Percentiles rank a stretch among this genome's conserved stretches.
phyloP scores from a whole-genome alignment of 345 rosid genomes.

The Acer yangbiense region DNA sequence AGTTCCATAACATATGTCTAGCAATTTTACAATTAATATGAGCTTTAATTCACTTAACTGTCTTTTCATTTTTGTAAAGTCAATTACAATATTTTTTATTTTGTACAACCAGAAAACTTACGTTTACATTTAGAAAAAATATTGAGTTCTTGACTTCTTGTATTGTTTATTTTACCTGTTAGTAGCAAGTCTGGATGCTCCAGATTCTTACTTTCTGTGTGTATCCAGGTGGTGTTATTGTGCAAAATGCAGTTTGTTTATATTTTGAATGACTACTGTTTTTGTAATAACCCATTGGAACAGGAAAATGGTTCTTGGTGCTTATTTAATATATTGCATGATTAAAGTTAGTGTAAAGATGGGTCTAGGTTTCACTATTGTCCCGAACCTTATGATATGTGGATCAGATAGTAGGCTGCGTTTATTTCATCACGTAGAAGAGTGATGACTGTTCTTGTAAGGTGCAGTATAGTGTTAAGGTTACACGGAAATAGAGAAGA shows the following conservation, averaged over 20 bases:
- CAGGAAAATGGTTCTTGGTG: neutral
- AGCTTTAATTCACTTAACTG: neutral
- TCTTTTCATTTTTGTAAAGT: neutral
- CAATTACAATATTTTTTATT: neutral
- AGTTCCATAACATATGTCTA: neutral
- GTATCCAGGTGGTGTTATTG: neutral
- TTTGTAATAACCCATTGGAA: neutral
- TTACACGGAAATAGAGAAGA: neutral
- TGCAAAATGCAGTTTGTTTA: neutral
- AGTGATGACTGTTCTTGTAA: conserved; percentile 1
- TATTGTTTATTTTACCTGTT: neutral
- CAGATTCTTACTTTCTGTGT: neutral
- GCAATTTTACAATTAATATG: neutral
- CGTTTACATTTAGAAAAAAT: neutral
- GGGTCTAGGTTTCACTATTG: neutral
- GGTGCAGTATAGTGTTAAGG: neutral
- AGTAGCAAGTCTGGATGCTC: neutral
- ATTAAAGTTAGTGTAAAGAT: neutral
- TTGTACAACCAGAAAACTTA: neutral
- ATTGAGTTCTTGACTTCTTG: neutral
- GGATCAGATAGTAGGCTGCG: neutral
- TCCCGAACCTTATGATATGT: neutral
- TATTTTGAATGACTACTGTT: neutral
- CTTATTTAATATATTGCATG: neutral
- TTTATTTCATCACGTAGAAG: neutral